Evolutionary conservation across 2,329 filamentous ascomycete genomes (phyloP).

Genomic region (Diaporthe helianthi): DNA sequence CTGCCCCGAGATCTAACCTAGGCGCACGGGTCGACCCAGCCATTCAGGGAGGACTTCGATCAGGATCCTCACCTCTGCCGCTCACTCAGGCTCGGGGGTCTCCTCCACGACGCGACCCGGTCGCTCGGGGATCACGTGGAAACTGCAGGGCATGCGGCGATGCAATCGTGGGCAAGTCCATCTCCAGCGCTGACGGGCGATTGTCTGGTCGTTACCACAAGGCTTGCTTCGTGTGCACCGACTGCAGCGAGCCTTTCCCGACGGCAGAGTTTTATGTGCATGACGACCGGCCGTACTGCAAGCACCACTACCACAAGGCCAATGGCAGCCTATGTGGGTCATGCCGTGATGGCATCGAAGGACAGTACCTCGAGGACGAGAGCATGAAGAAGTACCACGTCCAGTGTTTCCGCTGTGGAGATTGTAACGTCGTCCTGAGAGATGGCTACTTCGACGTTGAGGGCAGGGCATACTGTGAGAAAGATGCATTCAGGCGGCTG

Average conservation of each 20-base stretch:
- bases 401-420: conserved; percentile 82
- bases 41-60: conserved; percentile 32
- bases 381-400: conserved; percentile 81
- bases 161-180: conserved; percentile 85
- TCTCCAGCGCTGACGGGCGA: conserved; percentile 91
- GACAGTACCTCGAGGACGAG: conserved; percentile 89
- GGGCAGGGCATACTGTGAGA: conserved; percentile 83
- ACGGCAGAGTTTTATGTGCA: conserved; percentile 94
- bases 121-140: conserved; percentile 60
- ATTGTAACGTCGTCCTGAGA: conserved; percentile 75
- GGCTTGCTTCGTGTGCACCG: conserved; percentile 89
- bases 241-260: conserved; percentile 80
- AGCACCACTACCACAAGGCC: conserved; percentile 88
- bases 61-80: conserved; percentile 20
- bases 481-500: conserved; percentile 73
- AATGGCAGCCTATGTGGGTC: conserved; percentile 85
- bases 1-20: conserved; percentile 22
- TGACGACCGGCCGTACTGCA: conserved; percentile 86
- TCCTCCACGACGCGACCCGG: conserved; percentile 49
- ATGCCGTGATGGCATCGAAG: conserved; percentile 88
- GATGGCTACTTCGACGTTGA: conserved; percentile 93
- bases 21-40: conserved; percentile 43
- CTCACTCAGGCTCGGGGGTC: conserved; percentile 26
- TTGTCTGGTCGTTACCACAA: conserved; percentile 95
- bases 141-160: conserved; percentile 83